phyloP scores from a whole-genome alignment of 83 land plant genomes.

The Picea abies region DNA sequence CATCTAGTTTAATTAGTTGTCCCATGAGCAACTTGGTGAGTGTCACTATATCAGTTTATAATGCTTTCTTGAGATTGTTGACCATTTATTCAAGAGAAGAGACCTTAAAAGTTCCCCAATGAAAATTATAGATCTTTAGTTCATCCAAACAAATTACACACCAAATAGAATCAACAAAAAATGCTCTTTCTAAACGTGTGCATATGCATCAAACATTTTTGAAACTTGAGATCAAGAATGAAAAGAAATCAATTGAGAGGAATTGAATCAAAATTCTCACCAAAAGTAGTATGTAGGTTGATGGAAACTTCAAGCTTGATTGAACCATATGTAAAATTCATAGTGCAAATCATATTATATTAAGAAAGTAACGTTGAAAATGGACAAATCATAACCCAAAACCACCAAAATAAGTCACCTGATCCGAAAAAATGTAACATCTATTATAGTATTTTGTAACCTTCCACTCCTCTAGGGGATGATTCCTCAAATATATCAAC shows the following conservation, averaged over 20 bases:
- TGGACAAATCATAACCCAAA: too few species aligned
- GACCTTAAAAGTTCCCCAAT: conserved; percentile 36
- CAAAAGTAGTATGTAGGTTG: too few species aligned
- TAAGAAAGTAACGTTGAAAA: too few species aligned
- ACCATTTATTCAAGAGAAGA: conserved; percentile 45
- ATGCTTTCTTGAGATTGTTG: conserved; percentile 52
- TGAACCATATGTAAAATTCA: not conserved
- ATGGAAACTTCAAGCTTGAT: not conserved
- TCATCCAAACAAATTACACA: not conserved
- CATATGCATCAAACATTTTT: not conserved
- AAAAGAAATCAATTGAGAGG: not conserved
- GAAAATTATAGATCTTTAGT: not conserved
- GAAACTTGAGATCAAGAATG: not conserved
- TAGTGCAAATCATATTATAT: too few species aligned
- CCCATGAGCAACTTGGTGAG: conserved; percentile 68
- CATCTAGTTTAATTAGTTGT: conserved; percentile 65
- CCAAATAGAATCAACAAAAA: not conserved
- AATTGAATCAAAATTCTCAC: not conserved
- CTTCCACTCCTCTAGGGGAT: too few species aligned
- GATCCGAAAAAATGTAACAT: too few species aligned
- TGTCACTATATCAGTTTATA: conserved; percentile 38
- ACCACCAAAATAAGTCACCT: too few species aligned
- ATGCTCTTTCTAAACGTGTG: not conserved
- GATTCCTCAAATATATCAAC: too few species aligned
- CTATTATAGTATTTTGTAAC: too few species aligned